Percentiles rank a stretch among this genome's conserved stretches.
These are phyloP conservation scores for Akanthomyces muscarius DNA, from an alignment of 2,329 filamentous ascomycete species.

Conservation along the genomic window DNA sequence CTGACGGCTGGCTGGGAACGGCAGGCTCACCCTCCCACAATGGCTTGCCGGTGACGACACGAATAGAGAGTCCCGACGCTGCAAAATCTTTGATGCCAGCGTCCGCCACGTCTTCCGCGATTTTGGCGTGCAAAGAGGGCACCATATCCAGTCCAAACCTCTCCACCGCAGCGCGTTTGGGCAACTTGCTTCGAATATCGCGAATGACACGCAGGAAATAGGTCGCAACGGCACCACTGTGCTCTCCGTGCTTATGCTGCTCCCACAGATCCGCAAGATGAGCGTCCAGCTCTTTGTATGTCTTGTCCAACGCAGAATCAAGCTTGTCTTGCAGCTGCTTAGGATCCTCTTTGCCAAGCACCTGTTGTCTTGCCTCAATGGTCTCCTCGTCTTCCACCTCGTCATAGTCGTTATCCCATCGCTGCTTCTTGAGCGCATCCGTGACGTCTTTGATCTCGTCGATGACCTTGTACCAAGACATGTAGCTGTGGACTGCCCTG, in stretches of 20 bases:
- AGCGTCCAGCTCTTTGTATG: conserved; percentile 56
- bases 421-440: conserved; percentile 60
- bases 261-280: conserved; percentile 51
- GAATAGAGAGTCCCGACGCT: conserved; percentile 38
- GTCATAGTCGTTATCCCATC: conserved; percentile 72
- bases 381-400: conserved; percentile 71
- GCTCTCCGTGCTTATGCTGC: conserved; percentile 39
- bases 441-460: conserved; percentile 61
- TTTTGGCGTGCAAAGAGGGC: conserved; percentile 57
- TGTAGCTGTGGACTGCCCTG: conserved; percentile 59
- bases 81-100: conserved; percentile 47
- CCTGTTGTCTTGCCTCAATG: conserved; percentile 60
- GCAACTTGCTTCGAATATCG: conserved; percentile 66
- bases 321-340: conserved; percentile 57
- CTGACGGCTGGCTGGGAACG: conserved; percentile 75
- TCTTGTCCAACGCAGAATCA: conserved; percentile 49
- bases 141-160: conserved; percentile 59
- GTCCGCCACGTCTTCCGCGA: conserved; percentile 52
- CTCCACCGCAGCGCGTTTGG: conserved; percentile 46
- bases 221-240: conserved; percentile 52
- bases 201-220: conserved; percentile 72
- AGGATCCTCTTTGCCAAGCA: conserved; percentile 71
- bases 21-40: conserved; percentile 78
- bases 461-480: conserved; percentile 71
- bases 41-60: conserved; percentile 54